Percentiles rank a stretch among this genome's conserved stretches.
Evolutionary conservation across 2,329 filamentous ascomycete genomes (phyloP).

Genomic region (Fusarium sp.): DNA sequence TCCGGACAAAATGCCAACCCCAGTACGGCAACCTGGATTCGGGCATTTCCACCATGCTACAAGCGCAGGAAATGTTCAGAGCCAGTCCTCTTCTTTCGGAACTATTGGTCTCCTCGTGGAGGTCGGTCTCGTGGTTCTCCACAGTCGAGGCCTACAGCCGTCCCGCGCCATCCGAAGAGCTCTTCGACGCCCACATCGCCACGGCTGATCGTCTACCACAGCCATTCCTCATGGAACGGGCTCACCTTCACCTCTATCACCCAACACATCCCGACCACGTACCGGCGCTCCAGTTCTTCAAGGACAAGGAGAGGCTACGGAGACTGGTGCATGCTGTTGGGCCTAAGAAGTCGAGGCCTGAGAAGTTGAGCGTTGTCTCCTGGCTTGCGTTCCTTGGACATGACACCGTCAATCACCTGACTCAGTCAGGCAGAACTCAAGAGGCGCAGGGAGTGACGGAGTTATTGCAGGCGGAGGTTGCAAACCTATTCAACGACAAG

Average conservation of each 20-base stretch:
- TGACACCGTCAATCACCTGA: constrained; percentile 61
- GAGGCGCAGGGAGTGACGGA: constrained; percentile 57
- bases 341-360: constrained; percentile 43
- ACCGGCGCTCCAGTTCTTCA: constrained; percentile 61
- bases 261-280: constrained; percentile 62
- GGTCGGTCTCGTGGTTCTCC: constrained; percentile 61
- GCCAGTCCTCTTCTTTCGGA: constrained; percentile 49
- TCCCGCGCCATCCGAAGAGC: constrained; percentile 57
- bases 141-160: constrained; percentile 63
- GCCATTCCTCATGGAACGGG: constrained; percentile 58
- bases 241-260: constrained; percentile 67
- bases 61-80: constrained; percentile 58
- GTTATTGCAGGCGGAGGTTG: constrained; percentile 52
- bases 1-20: constrained; percentile 56
- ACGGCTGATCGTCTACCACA: constrained; percentile 56
- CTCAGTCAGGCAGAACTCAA: constrained; percentile 52
- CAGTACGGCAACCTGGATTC: constrained; percentile 59
- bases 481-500: constrained; percentile 44
- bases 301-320: constrained; percentile 47
- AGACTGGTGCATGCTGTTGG: constrained; percentile 41
- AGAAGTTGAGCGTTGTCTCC: constrained; percentile 47
- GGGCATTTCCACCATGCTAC: constrained; percentile 61
- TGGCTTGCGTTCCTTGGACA: constrained; percentile 57
- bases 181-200: constrained; percentile 66
- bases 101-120: constrained; percentile 59